phyloP scores from a whole-genome alignment of 2,329 filamentous ascomycete species.

The Didymella glomerata region DNA sequence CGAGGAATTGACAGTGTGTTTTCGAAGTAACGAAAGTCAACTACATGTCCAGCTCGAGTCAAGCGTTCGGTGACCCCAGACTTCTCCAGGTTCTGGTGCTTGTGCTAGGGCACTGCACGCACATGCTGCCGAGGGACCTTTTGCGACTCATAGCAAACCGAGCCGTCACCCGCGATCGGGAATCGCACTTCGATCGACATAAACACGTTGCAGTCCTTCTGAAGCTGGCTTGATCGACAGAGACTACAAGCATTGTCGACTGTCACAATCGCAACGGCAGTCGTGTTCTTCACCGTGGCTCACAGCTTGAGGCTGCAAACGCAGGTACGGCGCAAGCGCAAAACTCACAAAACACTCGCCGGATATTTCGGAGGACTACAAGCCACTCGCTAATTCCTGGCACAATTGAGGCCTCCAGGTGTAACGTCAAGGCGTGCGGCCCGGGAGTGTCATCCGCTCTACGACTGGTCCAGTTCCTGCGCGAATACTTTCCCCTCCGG shows the following conservation, averaged over 20 bases:
- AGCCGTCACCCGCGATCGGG: conserved; percentile 24
- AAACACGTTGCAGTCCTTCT: conserved; percentile 18
- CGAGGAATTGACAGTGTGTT: neutral
- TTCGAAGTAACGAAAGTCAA: neutral
- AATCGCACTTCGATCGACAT: conserved; percentile 16
- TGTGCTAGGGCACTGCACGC: conserved; percentile 16
- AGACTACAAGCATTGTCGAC: neutral
- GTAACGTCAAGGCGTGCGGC: conserved; percentile 25
- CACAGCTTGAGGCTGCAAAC: conserved; percentile 3
- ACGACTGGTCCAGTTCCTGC: conserved; percentile 28
- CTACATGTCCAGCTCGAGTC: neutral
- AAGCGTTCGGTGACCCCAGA: conserved; percentile 5
- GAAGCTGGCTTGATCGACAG: neutral
- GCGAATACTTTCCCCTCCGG: conserved; percentile 27
- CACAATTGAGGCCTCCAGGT: conserved; percentile 9
- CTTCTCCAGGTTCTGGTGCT: conserved; percentile 13
- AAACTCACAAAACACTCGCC: conserved; percentile 7
- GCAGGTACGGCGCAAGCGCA: conserved; percentile 12
- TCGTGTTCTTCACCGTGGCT: neutral
- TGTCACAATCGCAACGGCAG: neutral
- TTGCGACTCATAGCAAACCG: conserved; percentile 17
- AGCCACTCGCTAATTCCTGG: conserved; percentile 8
- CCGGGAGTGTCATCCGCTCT: conserved; percentile 25
- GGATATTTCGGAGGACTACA: neutral
- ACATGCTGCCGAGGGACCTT: conserved; percentile 41